Percentiles rank a stretch among this genome's conserved stretches.
These are phyloP conservation scores for Hsuehochloa calcarea DNA, from an alignment of 176 grass and related monocot genomes.

Conservation along the genomic window DNA sequence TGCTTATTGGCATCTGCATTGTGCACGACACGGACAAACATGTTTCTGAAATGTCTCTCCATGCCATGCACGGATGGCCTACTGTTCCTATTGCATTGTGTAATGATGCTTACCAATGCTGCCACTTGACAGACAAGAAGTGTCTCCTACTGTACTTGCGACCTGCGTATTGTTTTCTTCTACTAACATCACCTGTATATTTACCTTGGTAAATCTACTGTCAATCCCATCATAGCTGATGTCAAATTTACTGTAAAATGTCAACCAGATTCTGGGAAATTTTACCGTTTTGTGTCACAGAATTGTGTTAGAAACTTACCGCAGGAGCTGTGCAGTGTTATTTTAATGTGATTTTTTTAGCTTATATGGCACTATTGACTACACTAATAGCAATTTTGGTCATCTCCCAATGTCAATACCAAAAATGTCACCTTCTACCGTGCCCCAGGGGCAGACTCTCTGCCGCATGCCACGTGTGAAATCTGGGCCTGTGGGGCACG, in stretches of 20 bases:
- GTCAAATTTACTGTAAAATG: neutral
- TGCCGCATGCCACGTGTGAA: no score
- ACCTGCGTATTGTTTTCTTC: constrained; percentile 19
- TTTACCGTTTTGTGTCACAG: neutral
- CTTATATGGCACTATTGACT: no score
- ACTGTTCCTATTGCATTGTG: constrained; percentile 12
- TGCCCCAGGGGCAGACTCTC: no score
- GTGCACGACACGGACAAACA: constrained; percentile 5
- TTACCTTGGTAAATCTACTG: neutral
- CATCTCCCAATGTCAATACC: no score
- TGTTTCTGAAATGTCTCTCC: constrained; percentile 20
- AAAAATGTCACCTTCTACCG: no score
- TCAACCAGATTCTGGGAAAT: neutral
- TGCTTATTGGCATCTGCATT: constrained; percentile 11
- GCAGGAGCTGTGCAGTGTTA: neutral
- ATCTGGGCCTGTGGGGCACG: no score
- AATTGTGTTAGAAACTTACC: neutral
- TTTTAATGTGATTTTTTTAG: neutral
- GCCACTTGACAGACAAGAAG: neutral
- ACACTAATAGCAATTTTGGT: no score
- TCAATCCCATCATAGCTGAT: neutral
- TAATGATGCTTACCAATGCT: neutral
- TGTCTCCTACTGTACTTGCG: constrained; percentile 25
- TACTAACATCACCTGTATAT: constrained; percentile 3
- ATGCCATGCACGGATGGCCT: neutral